Base-by-base conservation (phyloP, 306 rosid genomes). In the Styphnolobium japonicum region DNA sequence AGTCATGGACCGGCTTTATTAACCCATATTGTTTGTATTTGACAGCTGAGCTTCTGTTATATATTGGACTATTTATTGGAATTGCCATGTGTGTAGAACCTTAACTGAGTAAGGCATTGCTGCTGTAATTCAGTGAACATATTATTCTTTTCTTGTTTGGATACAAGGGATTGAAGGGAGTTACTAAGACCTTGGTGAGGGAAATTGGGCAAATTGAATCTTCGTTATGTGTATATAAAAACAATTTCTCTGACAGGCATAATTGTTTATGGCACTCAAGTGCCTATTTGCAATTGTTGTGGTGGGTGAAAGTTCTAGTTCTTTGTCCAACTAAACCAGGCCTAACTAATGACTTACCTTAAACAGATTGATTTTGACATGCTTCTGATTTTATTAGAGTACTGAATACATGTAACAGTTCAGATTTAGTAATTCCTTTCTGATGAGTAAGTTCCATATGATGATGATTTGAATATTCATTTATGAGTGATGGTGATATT, bases 361-460 rank as follows among this genome's bases (percentile, higher is more conserved):
- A 46, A 15, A 53, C 51, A 25, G 56, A 70, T 12, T 69, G 23
- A 62, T 43, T 68, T 75, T 68, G 43, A 36, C 79, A 42, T 62
- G 66, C 56, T 68, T 69, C 49, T 31, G 15, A 52, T 52, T 43
- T 22, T 16, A 51, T 39, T 40, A 33, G 78, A 67, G 31, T 27
- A 15, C 10, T 39, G 57, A 49, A 61, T 67, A 31, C 45, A 34
- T 37, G 48, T 12, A 4, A 39, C 69, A 43, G 8, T 36, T 56
- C 45, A 7, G 21, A 31, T 70, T 27, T 15, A 19, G 40, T 76
- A 19, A 19, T 36, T 81, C 10, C 8, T 34, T 6, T 42, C 23
- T 67, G 40, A 14, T 21, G n/a, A 7, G 27, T 25, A 14, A 69
- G 4, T 69, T 29, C 16, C 45, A 39, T 36, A 33, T 39, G 25